Evolutionary conservation across 2,329 filamentous ascomycete species (phyloP), one percentile per base, ranked within the genome.

Genomic region (Coleophoma cylindrospora): DNA sequence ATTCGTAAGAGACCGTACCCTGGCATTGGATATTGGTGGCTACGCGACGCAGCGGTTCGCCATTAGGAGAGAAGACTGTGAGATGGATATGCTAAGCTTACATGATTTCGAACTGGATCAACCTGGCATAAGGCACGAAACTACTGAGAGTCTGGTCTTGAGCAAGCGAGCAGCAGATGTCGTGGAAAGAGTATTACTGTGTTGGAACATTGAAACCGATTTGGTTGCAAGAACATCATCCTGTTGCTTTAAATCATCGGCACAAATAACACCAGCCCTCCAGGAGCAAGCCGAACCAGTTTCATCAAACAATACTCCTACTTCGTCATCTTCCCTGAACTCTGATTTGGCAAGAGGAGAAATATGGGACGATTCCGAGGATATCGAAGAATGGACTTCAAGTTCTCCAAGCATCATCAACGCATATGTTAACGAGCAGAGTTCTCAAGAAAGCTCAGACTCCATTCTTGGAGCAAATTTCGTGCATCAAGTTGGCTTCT

Each of bases 1-100:
- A 54, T 95, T 94, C 63, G 95, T 95, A 81, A 85, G 91, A 49
- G 91, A 96, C 67, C 86, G 90, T 43, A 77, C 95, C 40, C 90
- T 96, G 56, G 90, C 91, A 2, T 73, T 96, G 12, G 41, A 34
- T 19, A 8, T n/a, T 32, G 32, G 17, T 8, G 12, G 11, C 15
- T 14, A 19, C 15, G 12, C 6, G n/a, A 45, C 8, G 33, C 17
- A 9, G 19, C 7, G 41, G 13, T 43, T 43, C 21, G 43, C 27
- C 15, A 51, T 54, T 32, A 40, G 43, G n/a, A 48, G 6, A 34
- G 51, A 54, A 37, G 51, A 54, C 36, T 54, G 45, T 36, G 21
- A 47, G 19, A 36, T 50, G 21, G 43, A 48, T 13, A 48, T 53
- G 44, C 48, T 54, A 12, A 27, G 34, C 12, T 22, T 53, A 3